Base-by-base conservation (phyloP, 1,284 basidiomycete species). In the Retiboletus flavoniger region DNA sequence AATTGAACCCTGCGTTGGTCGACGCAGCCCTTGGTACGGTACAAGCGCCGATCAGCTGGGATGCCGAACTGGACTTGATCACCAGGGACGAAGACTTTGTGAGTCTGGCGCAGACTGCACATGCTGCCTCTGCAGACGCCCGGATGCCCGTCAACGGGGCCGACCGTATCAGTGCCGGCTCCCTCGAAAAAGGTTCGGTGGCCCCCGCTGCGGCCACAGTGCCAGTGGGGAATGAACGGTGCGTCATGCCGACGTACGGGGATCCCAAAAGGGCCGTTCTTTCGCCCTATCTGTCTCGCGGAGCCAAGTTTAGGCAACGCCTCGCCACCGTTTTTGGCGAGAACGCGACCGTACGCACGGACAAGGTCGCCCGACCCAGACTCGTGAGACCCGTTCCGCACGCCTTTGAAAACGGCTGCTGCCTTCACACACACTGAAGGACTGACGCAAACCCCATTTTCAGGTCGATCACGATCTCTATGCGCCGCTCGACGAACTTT, bases 21-120 rank as follows among this genome's bases (percentile, higher is more conserved):
- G 68, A 67, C n/a, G 53, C 54, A 4, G 62, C 66, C 1, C 66
- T 67, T 8, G 68, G 53, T 31, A 67, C 68, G 0, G 47, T 50
- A 6, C 11, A 54, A 8, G 68, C 65, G 5, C 51, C 63, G 4
- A 43, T 67, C 24, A 24, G 36, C 47, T 67, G 65, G 65, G 52
- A 51, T 10, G 51, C 41, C 4, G 57, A 55, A 43, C 4, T 50
- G 26, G 48, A 66, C 31, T 34, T 50, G 8, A 46, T 61, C 35
- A 28, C 41, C 19, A 29, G 46, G 21, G 51, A 59, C 2, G 52
- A 54, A 0, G 43, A 48, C 21, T 24, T 32, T 38, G 17, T 48
- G 3, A 2, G 0, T 3, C 26, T 26, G 11, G 16, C 17, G 14
- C 49, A 47, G 24, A 26, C 3, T 3, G 17, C 5, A 9, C 47